Base-by-base conservation (phyloP, 805 yeast genomes). In the Jamesozyma piceae region DNA sequence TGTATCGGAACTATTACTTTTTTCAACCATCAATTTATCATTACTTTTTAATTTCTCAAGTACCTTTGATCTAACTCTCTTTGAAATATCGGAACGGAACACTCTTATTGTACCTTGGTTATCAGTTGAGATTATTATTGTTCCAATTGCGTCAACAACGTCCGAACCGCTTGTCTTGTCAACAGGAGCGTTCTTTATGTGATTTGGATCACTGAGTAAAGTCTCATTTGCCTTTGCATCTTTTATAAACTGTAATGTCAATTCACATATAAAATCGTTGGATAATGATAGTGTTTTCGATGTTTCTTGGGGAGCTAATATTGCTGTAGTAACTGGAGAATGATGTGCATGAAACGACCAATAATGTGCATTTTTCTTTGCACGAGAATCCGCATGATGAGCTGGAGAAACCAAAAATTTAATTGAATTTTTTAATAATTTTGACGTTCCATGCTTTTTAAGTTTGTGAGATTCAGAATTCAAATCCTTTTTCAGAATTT, bases 261-360 rank as follows among this genome's bases (percentile, higher is more conserved):
- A 57, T 46, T 85, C 95, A 60, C 74, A 86, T 4, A 89, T 76
- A 9, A 83, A 76, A 60, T 88, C 97, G 54, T 83, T 83, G 1
- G 95, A 81, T 33, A 79, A 65, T 37, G 82, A 79, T 33, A 89
- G 60, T 13, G 80, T 64, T 48, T 76, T 78, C 38, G 74, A 68
- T 0, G 95, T 82, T 4, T 68, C 67, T 17, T 73, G 64, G 0
- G 96, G 95, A 1, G 94, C 95, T 63, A 87, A 75, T 0, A 77
- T 53, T 0, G 95, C 89, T 31, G 74, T 77, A 34, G 90, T 88
- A 28, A 87, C 84, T 29, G 76, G 73, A 1, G 80, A 65, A 54
- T 77, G 78, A 60, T 84, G 88, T 0, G 92, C 86, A 63, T 82
- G 90, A 57, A 86, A 82, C 4, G 83, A 70, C 2, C 81, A 68